Conservation (phyloP, 352 stramenopile genomes). For the Globisporangium middletonii region DNA sequence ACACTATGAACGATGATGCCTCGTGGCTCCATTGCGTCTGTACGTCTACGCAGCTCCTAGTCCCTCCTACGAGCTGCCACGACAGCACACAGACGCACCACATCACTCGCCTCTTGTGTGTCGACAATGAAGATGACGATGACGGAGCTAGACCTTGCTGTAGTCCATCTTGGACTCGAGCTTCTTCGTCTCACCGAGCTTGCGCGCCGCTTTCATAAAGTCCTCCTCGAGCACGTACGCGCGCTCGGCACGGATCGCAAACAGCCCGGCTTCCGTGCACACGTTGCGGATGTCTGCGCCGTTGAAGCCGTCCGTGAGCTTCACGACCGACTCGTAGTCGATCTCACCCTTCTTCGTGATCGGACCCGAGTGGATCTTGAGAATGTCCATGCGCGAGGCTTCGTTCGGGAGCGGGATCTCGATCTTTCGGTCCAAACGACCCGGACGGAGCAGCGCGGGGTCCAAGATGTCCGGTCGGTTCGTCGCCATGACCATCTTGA, state of each 20-base stretch:
- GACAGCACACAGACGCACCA: too few species aligned
- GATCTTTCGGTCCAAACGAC: slow-evolving; percentile 99
- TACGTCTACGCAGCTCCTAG: too few species aligned
- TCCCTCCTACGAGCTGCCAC: too few species aligned
- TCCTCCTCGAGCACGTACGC: slow-evolving; percentile 99
- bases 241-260: slow-evolving; percentile 97
- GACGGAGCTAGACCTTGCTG: slow-evolving; percentile 94
- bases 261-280: slow-evolving; percentile 95
- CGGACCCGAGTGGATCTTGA: slow-evolving; percentile 98
- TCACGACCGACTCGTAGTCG: slow-evolving; percentile 99
- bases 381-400: slow-evolving; percentile 96
- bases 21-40: too few species aligned
- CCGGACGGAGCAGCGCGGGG: slow-evolving; percentile 96
- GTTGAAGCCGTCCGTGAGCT: slow-evolving; percentile 99
- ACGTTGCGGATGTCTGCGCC: slow-evolving; percentile 99
- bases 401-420: slow-evolving; percentile 99
- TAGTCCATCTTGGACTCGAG: slow-evolving; percentile 99
- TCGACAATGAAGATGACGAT: too few species aligned
- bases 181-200: slow-evolving; percentile 99
- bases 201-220: slow-evolving; percentile 99
- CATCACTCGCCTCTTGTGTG: neutral
- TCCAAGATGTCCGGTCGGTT: slow-evolving; percentile 99
- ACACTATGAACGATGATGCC: too few species aligned
- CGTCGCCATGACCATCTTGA: slow-evolving; percentile 99
- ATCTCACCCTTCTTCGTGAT: slow-evolving; percentile 99